Base-by-base conservation (phyloP, 164 flowering plant genomes). In the Vitis riparia region DNA sequence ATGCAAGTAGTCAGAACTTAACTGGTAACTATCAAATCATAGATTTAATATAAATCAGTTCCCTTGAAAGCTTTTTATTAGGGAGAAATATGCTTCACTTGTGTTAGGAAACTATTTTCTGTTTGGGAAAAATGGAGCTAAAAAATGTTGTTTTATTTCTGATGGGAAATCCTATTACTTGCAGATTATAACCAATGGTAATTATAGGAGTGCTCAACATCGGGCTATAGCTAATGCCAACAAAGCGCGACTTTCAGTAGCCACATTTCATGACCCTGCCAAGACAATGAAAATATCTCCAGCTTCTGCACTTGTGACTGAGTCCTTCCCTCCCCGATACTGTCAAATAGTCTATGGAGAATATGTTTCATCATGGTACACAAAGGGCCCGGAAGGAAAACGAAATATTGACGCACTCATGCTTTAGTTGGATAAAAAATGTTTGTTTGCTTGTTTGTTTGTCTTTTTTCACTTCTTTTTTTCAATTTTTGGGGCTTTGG, bases 361-460 rank as follows among this genome's bases (percentile, higher is more conserved):
- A 49, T 91, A 90, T 77, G 90, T 91, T 49, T 84, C 92, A 3
- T 83, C 96, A 17, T 95, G 99, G 98, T 95, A 95, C 68, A 79
- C 91, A 15, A 90, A 89, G 73, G 99, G 99, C 7, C 99, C 98
- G 0, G 93, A 89, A 67, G 99, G 99, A 11, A 95, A 89, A 78
- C 72, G 97, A 15, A 93, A 95, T 57, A 71, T 95, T 23, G 97
- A 95, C 79, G 86, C 90, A 1, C 93, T 95, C 29, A 53, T 79
- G 57, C 67, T 91, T 37, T 37, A 37, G 7, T 37, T 37, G 7
- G 44, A 37, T 37, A 37, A 37, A 37, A 37, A 37, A 37, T 3
- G 44, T 37, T 37, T 37, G 7, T 4, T 32, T 32, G 44, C 27
- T 23, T 23, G 27, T 23, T 23, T 23, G 27, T 23, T 23, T 23